phyloP scores from a whole-genome alignment of 31 red algal species.

The Asparagopsis taxiformis region DNA sequence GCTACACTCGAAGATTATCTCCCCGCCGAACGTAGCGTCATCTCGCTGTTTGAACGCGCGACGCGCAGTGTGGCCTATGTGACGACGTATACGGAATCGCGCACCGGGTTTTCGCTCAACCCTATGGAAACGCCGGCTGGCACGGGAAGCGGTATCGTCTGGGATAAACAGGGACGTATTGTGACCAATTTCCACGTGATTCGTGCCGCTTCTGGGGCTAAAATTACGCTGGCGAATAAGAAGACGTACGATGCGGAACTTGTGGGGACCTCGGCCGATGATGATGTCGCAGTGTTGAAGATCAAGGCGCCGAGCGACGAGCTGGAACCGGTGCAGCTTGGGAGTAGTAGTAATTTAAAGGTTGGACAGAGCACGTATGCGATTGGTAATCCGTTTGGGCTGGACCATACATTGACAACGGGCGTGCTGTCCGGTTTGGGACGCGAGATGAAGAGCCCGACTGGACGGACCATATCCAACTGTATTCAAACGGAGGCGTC shows the following conservation, averaged over 20 bases:
- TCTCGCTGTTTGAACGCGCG: slow-evolving; percentile 73
- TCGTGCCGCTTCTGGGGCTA: slow-evolving; percentile 71
- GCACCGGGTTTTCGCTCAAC: slow-evolving; percentile 75
- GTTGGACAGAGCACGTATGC: slow-evolving; percentile 97
- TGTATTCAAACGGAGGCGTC: slow-evolving; percentile 98
- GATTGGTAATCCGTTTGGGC: slow-evolving; percentile 99
- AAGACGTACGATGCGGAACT: slow-evolving; percentile 86
- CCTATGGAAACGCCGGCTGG: slow-evolving; percentile 91
- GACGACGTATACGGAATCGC: slow-evolving; percentile 77
- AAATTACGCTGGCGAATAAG: slow-evolving; percentile 83
- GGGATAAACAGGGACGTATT: slow-evolving; percentile 92
- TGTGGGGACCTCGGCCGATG: slow-evolving; percentile 90
- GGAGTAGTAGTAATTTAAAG: slow-evolving; percentile 51
- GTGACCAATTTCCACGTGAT: slow-evolving; percentile 99
- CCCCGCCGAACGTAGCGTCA: slow-evolving; percentile 51
- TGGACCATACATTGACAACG: slow-evolving; percentile 92
- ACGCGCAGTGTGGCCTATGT: slow-evolving; percentile 81
- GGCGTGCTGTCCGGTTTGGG: slow-evolving; percentile 88
- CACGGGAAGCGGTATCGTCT: slow-evolving; percentile 92
- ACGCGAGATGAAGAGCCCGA: slow-evolving; percentile 87
- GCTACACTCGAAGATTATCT: slow-evolving; percentile 39
- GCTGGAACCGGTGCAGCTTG: slow-evolving; percentile 71
- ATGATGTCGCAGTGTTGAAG: slow-evolving; percentile 96
- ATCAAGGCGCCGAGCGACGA: slow-evolving; percentile 80
- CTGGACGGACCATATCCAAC: slow-evolving; percentile 89